Base-by-base conservation (phyloP, 441 rosid genomes). In the Populus tomentosa region DNA sequence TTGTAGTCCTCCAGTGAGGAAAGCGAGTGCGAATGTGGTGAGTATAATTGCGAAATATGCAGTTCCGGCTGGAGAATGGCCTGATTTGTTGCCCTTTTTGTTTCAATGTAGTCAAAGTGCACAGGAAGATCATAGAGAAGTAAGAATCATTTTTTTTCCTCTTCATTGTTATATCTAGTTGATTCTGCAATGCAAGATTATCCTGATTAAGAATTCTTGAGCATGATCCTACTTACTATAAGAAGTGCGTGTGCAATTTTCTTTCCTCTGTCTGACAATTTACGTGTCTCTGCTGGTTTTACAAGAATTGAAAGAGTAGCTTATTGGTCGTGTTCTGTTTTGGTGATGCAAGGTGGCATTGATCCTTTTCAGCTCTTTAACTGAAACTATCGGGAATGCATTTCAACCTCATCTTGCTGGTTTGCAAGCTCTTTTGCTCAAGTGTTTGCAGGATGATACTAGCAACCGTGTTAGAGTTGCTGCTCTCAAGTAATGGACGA, bases 21-120 rank as follows among this genome's bases (percentile, higher is more conserved):
- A 97, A 81, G 99, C 99, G 35, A 97, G 99, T 81, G 98, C 99
- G 7, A 94, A 97, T 82, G 99, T 94, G 66, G 98, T 97, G 76
- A 94, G 98, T 78, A 90, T 97, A 10, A 82, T 94, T 9, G 98
- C 99, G 0, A 97, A 97, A 85, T 94, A 97, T 64, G 97, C 97
- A 16, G 96, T 97, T 78, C 97, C 97, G 24, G 94, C 93, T 2
- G 98, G 99, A 74, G 99, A 97, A 84, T 94, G 99, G 99, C 93
- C 97, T 71, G 99, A 97, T 77, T 87, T 97, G 71, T 85, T 97
- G 74, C 91, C 94, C 0, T 93, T 97, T 80, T 78, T 97, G 87
- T 94, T 97, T 79, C 97, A 97, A 46, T 97, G 97, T 78, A 92
- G 97, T 80, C 99, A 94, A 85, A 97, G 99, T 85, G 84, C 89